Evolutionary conservation across 306 rosid genomes (phyloP), one percentile per base, ranked within the genome.

Genomic region (Sindora glabra): DNA sequence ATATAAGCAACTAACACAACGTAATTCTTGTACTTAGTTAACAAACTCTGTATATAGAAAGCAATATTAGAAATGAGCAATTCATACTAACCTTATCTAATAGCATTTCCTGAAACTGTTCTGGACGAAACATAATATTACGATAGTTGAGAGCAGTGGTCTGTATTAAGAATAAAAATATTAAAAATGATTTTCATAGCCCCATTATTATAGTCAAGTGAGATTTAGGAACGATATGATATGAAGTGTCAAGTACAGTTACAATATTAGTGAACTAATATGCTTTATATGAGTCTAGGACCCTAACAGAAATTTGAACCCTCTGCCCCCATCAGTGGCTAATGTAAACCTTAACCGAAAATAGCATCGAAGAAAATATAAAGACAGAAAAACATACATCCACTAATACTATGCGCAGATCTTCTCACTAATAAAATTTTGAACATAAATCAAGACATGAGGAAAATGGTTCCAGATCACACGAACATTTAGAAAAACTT

Each of bases 81-180:
- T 62, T 9, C 8, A 37, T 37, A 30, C 77, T 29, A 70, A 92
- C 99, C 88, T 84, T 92, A 56, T 92, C 99, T 34, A 92, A 81
- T 37, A 92, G 88, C 62, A 92, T 75, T 23, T 92, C 96, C 68
- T 80, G 86, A 71, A 86, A 90, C 54, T 61, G 23, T 10, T 27
- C 72, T 5, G 97, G 95, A 38, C 67, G 78, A 47, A 82, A 18
- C 33, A 4, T 55, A 30, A 90, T 78, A 53, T 45, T 70, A 15
- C 51, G 79, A 73, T 62, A 90, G 58, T 86, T 90, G 32, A 36
- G 58, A 27, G 69, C 49, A 29, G 86, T 68, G 23, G 75, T 76
- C 97, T 86, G 83, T 73, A 70, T 5, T 64, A 48, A 10, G 44
- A 47, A 37, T n/a, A 10, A 16, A 48, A 32, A 22, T 25, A 63